Evolutionary conservation across 2,329 filamentous ascomycete species (phyloP), one percentile per base, ranked within the genome.

Genomic region (Cladosporium sp.): DNA sequence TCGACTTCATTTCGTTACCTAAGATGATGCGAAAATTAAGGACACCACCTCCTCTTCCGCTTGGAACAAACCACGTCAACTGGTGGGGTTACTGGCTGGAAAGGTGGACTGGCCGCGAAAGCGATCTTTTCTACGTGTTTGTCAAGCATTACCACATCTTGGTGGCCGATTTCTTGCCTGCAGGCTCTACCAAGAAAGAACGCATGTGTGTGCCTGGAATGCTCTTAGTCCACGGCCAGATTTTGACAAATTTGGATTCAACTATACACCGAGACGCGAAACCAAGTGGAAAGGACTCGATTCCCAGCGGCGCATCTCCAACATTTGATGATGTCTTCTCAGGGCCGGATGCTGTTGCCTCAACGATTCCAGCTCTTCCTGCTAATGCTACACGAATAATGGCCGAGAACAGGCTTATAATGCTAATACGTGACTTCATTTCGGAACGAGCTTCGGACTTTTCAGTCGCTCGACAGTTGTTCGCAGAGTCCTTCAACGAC

Each of bases 71-170:
- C 30, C 85, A 87, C 63, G 86, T 96, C n/a, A 80, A 86, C 43
- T 97, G 92, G 92, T 85, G 88, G 67, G 90, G 90, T 1, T 86
- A 87, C 0, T 97, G 92, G 92, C 79, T 90, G 7, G 84, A 88
- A 39, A 85, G 91, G 61, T 97, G 92, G 92, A 88, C 85, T 61
- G 92, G 92, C 14, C 85, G 86, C 2, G 92, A 96, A 66, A 95
- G 89, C 3, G 92, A 96, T 69, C 78, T 97, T 36, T 90, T 96
- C 70, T 96, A 93, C 75, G 88, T 95, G 45, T 97, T 97, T 69
- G 85, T 87, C 75, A 96, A 96, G 74, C 88, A 94, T 70, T 95
- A 89, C 67, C 89, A 93, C 72, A 82, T 93, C 19, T 79, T 97
- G 3, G 82, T 87, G 3, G 85, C 89, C 40, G 89, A 94, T 60